phyloP scores from a whole-genome alignment of 2,329 filamentous ascomycete genomes.

The Alternaria arbusti region DNA sequence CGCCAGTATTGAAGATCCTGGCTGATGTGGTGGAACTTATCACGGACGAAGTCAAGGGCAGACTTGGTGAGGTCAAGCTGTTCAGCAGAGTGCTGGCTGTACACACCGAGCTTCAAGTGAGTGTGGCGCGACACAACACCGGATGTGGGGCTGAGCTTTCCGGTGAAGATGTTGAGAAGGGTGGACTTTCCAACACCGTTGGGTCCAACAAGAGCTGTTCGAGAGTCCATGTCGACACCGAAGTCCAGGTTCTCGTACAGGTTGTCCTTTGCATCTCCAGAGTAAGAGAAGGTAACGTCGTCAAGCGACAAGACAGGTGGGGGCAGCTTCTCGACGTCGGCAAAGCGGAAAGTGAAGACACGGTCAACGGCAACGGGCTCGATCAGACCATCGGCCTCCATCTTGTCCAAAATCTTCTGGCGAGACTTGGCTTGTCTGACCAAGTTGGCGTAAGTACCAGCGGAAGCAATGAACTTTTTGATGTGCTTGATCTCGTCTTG shows the following conservation, averaged over 20 bases:
- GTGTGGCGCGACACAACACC: conserved; percentile 90
- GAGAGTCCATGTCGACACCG: conserved; percentile 99
- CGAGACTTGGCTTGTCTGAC: conserved; percentile 98
- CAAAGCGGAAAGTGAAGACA: conserved; percentile 97
- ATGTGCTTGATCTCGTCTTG: conserved; percentile 99
- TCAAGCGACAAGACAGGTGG: conserved; percentile 96
- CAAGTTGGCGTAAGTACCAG: conserved; percentile 99
- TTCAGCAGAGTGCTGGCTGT: conserved; percentile 98
- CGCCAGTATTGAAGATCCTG: conserved; percentile 99
- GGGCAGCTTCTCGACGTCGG: conserved; percentile 98
- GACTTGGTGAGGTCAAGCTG: conserved; percentile 99
- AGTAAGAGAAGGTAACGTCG: conserved; percentile 97
- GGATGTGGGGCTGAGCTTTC: conserved; percentile 83
- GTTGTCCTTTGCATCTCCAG: conserved; percentile 85
- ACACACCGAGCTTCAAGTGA: conserved; percentile 96
- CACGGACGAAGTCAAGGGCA: conserved; percentile 93
- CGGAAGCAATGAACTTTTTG: conserved; percentile 99
- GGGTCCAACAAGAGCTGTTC: conserved; percentile 94
- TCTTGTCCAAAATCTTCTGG: conserved; percentile 99
- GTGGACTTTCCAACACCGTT: conserved; percentile 99
- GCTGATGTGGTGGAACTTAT: conserved; percentile 86
- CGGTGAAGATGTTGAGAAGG: conserved; percentile 93
- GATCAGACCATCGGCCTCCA: conserved; percentile 99
- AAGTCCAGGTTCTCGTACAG: conserved; percentile 96
- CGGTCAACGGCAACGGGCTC: conserved; percentile 84